Evolutionary conservation across 2,329 filamentous ascomycete genomes (phyloP).

Genomic region (Aspergillus udagawae): DNA sequence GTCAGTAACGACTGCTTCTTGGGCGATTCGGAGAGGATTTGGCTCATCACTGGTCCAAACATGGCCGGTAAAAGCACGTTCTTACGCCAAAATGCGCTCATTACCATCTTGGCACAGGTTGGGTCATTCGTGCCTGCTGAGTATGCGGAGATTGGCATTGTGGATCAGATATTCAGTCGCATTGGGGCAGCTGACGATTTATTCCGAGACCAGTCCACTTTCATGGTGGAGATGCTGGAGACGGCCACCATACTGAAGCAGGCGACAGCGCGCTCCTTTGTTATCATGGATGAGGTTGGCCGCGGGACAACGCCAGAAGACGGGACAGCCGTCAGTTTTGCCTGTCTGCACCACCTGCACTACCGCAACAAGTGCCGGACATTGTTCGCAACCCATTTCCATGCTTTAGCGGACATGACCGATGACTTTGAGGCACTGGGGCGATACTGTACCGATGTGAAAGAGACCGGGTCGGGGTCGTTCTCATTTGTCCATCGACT

Average conservation of each 20-base stretch:
- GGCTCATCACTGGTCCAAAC: constrained; percentile 77
- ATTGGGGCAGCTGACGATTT: constrained; percentile 92
- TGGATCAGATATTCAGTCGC: constrained; percentile 94
- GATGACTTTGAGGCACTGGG: constrained; percentile 56
- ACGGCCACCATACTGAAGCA: constrained; percentile 84
- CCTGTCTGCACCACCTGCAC: constrained; percentile 79
- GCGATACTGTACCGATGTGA: constrained; percentile 84
- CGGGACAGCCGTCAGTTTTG: constrained; percentile 84
- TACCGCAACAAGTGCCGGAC: constrained; percentile 72
- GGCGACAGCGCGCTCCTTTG: constrained; percentile 80
- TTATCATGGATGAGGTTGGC: constrained; percentile 98
- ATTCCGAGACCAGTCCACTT: constrained; percentile 92
- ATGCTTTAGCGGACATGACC: constrained; percentile 75
- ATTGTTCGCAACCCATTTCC: constrained; percentile 95
- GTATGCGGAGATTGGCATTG: constrained; percentile 79
- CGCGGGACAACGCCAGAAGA: constrained; percentile 91
- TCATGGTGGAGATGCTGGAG: constrained; percentile 99
- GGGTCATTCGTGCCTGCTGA: constrained; percentile 89
- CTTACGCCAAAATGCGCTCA: constrained; percentile 89
- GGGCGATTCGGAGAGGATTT: constrained; percentile 67
- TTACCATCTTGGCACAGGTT: constrained; percentile 87
- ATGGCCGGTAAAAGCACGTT: constrained; percentile 99
- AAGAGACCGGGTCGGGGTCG: constrained; percentile 63
- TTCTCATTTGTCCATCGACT: constrained; percentile 87
- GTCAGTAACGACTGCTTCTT: constrained; percentile 82